Evolutionary conservation across 129 eudicot genomes (phyloP).

Genomic region (Saussurea involucrata): DNA sequence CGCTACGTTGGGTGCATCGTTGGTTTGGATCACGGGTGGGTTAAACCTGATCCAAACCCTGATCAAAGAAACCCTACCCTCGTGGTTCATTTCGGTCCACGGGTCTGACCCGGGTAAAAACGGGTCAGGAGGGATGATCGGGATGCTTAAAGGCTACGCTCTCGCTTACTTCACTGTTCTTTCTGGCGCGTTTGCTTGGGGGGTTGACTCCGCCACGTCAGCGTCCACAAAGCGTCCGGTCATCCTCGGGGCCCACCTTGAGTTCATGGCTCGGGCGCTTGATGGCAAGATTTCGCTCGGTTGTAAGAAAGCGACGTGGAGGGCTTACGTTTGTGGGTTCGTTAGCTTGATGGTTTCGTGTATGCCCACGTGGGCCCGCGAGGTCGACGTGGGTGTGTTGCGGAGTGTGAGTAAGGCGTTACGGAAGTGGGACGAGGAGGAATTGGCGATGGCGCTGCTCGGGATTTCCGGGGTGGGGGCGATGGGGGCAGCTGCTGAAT

Average conservation of each 20-base stretch:
- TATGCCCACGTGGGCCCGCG: conserved; percentile 63
- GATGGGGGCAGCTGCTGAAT: conserved; percentile 91
- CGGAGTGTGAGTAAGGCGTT: conserved; percentile 79
- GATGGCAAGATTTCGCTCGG: conserved; percentile 89
- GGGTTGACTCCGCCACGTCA: conserved; percentile 47
- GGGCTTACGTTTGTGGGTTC: conserved; percentile 73
- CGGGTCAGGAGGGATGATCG: conserved; percentile 61
- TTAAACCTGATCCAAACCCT: conserved; percentile 49
- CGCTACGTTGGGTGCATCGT: conserved; percentile 78
- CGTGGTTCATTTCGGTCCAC: conserved; percentile 76
- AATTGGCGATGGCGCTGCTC: conserved; percentile 67
- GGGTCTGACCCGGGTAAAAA: conserved; percentile 33
- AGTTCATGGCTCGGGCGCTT: conserved; percentile 68
- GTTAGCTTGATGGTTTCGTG: conserved; percentile 82
- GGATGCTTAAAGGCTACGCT: conserved; percentile 73
- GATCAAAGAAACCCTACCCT: conserved; percentile 75
- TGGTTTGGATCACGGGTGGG: conserved; percentile 91
- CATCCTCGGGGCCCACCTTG: conserved; percentile 56
- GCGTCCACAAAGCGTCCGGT: conserved; percentile 47
- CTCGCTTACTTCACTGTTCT: conserved; percentile 77
- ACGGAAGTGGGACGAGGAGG: conserved; percentile 84
- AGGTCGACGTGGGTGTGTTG: conserved; percentile 65
- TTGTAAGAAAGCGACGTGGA: conserved; percentile 80
- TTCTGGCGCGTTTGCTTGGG: conserved; percentile 82
- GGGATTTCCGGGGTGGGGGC: conserved; percentile 66